Conservation (phyloP, 805 yeast genomes). For the Yarrowia alimentaria region DNA sequence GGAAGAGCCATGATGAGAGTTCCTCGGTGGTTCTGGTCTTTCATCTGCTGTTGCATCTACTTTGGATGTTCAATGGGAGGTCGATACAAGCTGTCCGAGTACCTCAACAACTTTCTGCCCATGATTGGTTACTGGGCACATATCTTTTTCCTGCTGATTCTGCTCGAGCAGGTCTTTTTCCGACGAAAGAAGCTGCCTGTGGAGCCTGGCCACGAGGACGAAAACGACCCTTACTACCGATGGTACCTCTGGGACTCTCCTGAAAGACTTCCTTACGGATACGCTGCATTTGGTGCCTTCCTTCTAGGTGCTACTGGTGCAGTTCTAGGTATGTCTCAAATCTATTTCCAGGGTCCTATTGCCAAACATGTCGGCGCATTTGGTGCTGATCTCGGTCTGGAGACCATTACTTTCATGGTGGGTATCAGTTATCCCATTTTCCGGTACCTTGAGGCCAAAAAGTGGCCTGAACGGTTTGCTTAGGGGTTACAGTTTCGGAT, state of each 20-base stretch:
- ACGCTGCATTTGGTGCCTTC: conserved; percentile 68
- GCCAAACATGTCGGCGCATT: conserved; percentile 61
- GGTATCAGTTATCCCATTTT: conserved; percentile 54
- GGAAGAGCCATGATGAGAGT: conserved; percentile 51
- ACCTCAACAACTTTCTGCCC: conserved; percentile 78
- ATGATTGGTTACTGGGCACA: conserved; percentile 92
- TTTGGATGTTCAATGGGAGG: conserved; percentile 75
- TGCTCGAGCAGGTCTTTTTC: conserved; percentile 73
- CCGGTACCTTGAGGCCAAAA: conserved; percentile 64
- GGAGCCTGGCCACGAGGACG: conserved; percentile 30
- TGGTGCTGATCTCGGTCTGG: conserved; percentile 82
- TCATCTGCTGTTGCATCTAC: conserved; percentile 60
- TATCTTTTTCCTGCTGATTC: conserved; percentile 66
- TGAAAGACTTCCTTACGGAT: conserved; percentile 60
- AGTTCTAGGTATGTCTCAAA: conserved; percentile 84
- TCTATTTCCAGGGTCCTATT: conserved; percentile 75
- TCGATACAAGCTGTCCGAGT: conserved; percentile 64
- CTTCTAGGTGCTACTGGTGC: conserved; percentile 75
- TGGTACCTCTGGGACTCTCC: conserved; percentile 73
- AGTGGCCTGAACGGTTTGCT: conserved; percentile 28
- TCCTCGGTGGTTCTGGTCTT: conserved; percentile 78
- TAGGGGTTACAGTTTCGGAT: no score
- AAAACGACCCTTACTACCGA: conserved; percentile 53
- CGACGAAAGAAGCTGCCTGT: conserved; percentile 49
- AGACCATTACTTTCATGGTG: conserved; percentile 60